phyloP scores from a whole-genome alignment of 2,329 filamentous ascomycete species.

The Exserohilum turcica region DNA sequence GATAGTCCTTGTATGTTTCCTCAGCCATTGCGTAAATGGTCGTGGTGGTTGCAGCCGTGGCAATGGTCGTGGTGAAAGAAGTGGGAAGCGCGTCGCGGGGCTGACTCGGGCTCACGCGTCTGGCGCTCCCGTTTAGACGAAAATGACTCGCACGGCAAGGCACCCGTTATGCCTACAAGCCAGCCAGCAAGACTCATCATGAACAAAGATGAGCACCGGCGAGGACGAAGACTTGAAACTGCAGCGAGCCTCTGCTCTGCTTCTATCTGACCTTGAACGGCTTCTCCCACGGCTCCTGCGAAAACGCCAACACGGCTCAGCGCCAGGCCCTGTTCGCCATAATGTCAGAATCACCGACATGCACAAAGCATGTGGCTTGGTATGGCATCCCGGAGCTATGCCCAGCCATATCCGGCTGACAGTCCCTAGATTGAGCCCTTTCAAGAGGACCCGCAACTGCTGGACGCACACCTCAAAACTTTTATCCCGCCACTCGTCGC shows the following conservation, averaged over 20 bases:
- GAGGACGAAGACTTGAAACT: slow-evolving; percentile 55
- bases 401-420: neutral
- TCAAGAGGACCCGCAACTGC: slow-evolving; percentile 90
- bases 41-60: slow-evolving; percentile 1
- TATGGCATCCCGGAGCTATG: slow-evolving; percentile 14
- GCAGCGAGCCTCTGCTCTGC: slow-evolving; percentile 49
- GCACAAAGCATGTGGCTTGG: slow-evolving; percentile 45
- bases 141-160: slow-evolving; percentile 35
- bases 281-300: slow-evolving; percentile 47
- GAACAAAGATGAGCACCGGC: slow-evolving; percentile 41
- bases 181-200: slow-evolving; percentile 4
- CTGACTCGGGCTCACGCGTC: slow-evolving; percentile 38
- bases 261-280: slow-evolving; percentile 38
- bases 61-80: slow-evolving; percentile 3
- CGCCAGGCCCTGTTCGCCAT: slow-evolving; percentile 39
- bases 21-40: slow-evolving; percentile 51
- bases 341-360: slow-evolving; percentile 49
- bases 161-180: slow-evolving; percentile 2
- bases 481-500: slow-evolving; percentile 76
- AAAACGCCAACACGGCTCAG: slow-evolving; percentile 34
- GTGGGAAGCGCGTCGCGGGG: slow-evolving; percentile 28
- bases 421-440: slow-evolving; percentile 73
- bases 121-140: slow-evolving; percentile 11
- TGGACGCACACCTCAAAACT: slow-evolving; percentile 79
- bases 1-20: slow-evolving; percentile 69